Evolutionary conservation across 441 rosid genomes (phyloP).

Genomic region (Euphorbia neoarborescens): DNA sequence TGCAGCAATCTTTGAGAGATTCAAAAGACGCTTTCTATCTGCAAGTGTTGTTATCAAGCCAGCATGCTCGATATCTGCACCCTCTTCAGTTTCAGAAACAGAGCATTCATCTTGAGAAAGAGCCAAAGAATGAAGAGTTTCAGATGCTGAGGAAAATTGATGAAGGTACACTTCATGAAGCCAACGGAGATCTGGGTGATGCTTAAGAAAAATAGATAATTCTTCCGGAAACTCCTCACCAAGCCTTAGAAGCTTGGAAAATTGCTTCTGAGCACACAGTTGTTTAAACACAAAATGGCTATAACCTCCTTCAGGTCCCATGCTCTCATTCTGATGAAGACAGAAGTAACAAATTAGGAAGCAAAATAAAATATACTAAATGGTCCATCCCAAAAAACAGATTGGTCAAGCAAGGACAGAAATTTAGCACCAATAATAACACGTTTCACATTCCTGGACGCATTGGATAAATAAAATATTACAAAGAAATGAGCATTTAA

Average conservation of each 20-base stretch:
- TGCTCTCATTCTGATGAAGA: slow-evolving; percentile 63
- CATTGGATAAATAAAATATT: not conserved
- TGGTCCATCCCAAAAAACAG: not conserved
- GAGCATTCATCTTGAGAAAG: slow-evolving; percentile 55
- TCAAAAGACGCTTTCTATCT: slow-evolving; percentile 68
- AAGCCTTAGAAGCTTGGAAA: slow-evolving; percentile 71
- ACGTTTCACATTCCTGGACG: not conserved
- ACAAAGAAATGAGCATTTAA: not conserved
- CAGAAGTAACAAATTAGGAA: slow-evolving; percentile 19
- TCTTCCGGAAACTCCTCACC: slow-evolving; percentile 94
- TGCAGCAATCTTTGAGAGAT: slow-evolving; percentile 80
- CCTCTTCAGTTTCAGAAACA: slow-evolving; percentile 37
- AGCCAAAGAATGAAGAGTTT: slow-evolving; percentile 67
- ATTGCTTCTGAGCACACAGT: slow-evolving; percentile 52
- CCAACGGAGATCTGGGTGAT: slow-evolving; percentile 63
- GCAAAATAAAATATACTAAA: slow-evolving; percentile 7
- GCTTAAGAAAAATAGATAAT: slow-evolving; percentile 58
- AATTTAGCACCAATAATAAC: not conserved
- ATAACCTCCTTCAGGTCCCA: slow-evolving; percentile 92
- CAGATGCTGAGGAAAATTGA: slow-evolving; percentile 76
- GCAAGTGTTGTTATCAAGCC: slow-evolving; percentile 38
- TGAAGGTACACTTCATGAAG: slow-evolving; percentile 83
- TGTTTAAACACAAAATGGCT: slow-evolving; percentile 79
- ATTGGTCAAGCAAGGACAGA: slow-evolving; percentile 4
- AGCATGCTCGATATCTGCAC: slow-evolving; percentile 23